A percentile compares a stretch with the other conserved stretches of the same genome.
Conservation (phyloP, 140 eudicot species). For the Senecio squalidus region DNA sequence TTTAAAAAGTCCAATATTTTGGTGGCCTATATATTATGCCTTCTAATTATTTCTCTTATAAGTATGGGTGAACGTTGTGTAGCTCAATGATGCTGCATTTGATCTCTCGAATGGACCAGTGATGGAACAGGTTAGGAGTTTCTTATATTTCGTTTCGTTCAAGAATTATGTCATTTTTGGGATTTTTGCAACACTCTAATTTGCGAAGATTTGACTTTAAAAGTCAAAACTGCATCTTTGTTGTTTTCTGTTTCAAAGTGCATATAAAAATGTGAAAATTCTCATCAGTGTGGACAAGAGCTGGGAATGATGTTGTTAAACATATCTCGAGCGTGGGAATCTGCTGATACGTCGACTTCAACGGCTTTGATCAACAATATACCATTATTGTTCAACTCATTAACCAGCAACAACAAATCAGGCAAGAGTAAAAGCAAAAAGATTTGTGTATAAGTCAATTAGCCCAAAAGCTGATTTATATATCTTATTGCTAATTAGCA, state of each 20-base stretch:
- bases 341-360: conserved; percentile 74
- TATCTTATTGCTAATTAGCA: conserved; percentile 52
- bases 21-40: too few species aligned
- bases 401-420: conserved; percentile 51
- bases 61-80: conserved; percentile 24
- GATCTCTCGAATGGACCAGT: conserved; percentile 93
- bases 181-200: neutral
- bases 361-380: conserved; percentile 54
- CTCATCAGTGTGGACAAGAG: conserved; percentile 81
- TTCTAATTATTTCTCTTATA: neutral
- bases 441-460: neutral
- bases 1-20: too few species aligned
- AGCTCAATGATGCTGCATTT: conserved; percentile 99
- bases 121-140: conserved; percentile 64
- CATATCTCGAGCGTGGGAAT: conserved; percentile 88
- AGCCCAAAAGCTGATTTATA: conserved; percentile 16
- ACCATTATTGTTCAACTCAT: conserved; percentile 45
- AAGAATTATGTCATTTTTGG: neutral
- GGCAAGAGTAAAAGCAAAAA: conserved; percentile 52
- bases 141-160: neutral
- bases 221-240: conserved; percentile 1
- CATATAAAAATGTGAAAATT: neutral
- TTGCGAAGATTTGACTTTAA: conserved; percentile 8
- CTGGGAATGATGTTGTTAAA: conserved; percentile 71
- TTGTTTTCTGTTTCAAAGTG: neutral